phyloP scores from a whole-genome alignment of 1,139 yeast genomes.

The Schizosaccharomyces versatilis region DNA sequence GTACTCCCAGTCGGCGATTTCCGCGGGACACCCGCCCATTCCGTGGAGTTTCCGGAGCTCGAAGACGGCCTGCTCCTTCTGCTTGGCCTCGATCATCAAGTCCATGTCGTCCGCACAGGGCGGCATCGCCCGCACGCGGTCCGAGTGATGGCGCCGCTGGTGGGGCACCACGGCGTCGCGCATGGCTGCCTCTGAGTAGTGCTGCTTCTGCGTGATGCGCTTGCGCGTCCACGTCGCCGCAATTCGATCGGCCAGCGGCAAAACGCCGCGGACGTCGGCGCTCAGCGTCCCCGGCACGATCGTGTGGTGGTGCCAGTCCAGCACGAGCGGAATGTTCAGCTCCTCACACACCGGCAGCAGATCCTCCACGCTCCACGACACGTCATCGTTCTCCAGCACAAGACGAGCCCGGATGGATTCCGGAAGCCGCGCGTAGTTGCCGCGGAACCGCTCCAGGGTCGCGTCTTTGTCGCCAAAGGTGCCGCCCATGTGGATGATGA shows the following conservation, averaged over 20 bases:
- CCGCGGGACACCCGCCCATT: not conserved
- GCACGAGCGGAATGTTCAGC: constrained; percentile 9
- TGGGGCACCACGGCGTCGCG: constrained; percentile 6
- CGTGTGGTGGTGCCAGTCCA: constrained; percentile 11
- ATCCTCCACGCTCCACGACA: constrained; percentile 10
- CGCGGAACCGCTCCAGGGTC: constrained; percentile 9
- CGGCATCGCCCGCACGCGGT: constrained; percentile 7
- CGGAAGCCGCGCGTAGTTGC: constrained; percentile 9
- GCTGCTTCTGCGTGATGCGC: constrained; percentile 21
- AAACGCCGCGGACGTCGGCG: constrained; percentile 7
- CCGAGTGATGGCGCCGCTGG: constrained; percentile 9
- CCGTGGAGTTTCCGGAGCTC: constrained; percentile 14
- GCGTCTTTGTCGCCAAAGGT: constrained; percentile 9
- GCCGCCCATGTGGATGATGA: constrained; percentile 10
- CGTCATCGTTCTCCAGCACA: constrained; percentile 10
- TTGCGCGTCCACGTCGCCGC: constrained; percentile 37
- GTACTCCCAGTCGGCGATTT: not conserved
- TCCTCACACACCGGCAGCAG: constrained; percentile 10
- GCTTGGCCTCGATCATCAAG: constrained; percentile 17
- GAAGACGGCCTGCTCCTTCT: constrained; percentile 36
- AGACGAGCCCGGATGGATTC: constrained; percentile 6
- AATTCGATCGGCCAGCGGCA: constrained; percentile 7
- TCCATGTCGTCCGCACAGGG: constrained; percentile 18
- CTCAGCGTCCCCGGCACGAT: constrained; percentile 9
- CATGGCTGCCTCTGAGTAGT: constrained; percentile 19